A percentile compares a stretch with the other conserved stretches of the same genome.
phyloP scores from a whole-genome alignment of 331 rosid genomes.

The Malus hybrid region DNA sequence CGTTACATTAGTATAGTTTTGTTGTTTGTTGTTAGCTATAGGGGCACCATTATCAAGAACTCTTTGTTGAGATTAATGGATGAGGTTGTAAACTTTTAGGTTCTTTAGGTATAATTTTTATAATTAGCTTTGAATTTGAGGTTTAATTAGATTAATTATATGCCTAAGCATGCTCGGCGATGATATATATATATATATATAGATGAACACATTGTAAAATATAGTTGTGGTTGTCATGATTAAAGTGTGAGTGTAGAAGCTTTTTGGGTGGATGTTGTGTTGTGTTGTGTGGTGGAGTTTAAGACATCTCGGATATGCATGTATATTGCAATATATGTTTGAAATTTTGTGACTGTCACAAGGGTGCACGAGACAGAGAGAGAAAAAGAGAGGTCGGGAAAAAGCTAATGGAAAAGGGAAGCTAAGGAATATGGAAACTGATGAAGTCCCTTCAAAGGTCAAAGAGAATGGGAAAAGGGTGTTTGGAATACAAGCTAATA shows the following conservation, averaged over 20 bases:
- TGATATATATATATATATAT: not conserved
- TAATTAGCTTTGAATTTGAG: not conserved
- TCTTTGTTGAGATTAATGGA: conserved; percentile 6
- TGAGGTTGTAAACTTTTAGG: not conserved
- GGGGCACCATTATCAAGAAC: conserved; percentile 29
- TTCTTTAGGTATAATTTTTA: not conserved
- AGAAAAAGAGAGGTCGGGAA: not conserved
- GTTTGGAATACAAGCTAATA: not conserved
- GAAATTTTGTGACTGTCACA: not conserved
- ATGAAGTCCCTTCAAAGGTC: not conserved
- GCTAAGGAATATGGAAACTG: not conserved
- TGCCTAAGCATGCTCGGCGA: conserved; percentile 18
- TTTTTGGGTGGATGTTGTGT: conserved; percentile 29
- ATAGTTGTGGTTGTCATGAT: conserved; percentile 58
- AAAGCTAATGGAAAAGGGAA: not conserved
- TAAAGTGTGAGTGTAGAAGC: conserved; percentile 46
- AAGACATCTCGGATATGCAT: not conserved
- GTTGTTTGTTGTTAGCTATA: not conserved
- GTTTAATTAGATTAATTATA: conserved; percentile 10
- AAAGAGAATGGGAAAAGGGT: not conserved
- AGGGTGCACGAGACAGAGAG: not conserved
- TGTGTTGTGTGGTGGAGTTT: not conserved
- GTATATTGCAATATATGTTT: not conserved
- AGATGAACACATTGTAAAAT: not conserved
- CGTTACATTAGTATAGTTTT: conserved; percentile 8